Evolutionary conservation across 2,329 filamentous ascomycete genomes (phyloP).

Genomic region (Phialophora macrospora): DNA sequence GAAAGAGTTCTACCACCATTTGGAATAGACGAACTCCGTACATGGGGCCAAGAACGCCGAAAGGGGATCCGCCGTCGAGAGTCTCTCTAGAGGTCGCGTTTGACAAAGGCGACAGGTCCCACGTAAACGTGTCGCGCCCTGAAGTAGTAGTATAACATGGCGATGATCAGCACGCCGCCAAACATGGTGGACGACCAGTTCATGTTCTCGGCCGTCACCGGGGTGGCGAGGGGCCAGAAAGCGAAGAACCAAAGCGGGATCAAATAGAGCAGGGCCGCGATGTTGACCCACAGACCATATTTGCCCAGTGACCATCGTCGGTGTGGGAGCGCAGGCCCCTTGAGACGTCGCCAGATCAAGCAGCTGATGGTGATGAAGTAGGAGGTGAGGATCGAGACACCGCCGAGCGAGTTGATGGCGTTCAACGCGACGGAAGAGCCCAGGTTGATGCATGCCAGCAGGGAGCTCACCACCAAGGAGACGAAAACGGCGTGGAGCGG

Average conservation of each 20-base stretch:
- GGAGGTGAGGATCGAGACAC: constrained; percentile 47
- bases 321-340: constrained; percentile 48
- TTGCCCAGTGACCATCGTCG: constrained; percentile 48
- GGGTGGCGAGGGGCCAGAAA: constrained; percentile 46
- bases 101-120: constrained; percentile 47
- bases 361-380: constrained; percentile 50
- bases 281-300: constrained; percentile 44
- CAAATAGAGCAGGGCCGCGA: constrained; percentile 45
- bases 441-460: constrained; percentile 45
- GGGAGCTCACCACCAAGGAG: constrained; percentile 52
- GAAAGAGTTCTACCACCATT: neutral
- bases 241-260: constrained; percentile 45
- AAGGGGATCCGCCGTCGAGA: neutral
- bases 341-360: constrained; percentile 51
- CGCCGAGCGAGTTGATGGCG: constrained; percentile 47
- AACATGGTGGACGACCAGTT: constrained; percentile 53
- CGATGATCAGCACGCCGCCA: constrained; percentile 50
- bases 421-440: constrained; percentile 47
- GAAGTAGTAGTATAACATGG: constrained; percentile 51
- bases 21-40: neutral
- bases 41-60: neutral
- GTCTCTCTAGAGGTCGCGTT: constrained; percentile 30
- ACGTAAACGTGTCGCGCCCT: constrained; percentile 50
- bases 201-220: constrained; percentile 44
- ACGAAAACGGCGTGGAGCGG: constrained; percentile 46